Percentiles rank a stretch among this genome's conserved stretches.
Conservation (phyloP, 129 eudicot genomes). For the Heracleum sosnowskyi region DNA sequence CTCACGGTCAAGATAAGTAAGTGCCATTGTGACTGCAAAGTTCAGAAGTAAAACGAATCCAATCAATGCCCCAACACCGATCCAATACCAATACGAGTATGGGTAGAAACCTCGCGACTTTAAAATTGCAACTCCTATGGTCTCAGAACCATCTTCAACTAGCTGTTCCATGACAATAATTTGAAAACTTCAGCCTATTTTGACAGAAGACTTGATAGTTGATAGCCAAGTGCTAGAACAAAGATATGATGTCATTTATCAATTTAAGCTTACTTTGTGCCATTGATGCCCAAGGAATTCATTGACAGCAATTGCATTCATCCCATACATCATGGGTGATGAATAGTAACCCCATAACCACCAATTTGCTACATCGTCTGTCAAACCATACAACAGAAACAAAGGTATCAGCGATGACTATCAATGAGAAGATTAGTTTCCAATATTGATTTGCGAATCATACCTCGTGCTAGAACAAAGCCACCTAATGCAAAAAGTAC, state of each 20-base stretch:
- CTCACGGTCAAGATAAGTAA: constrained; percentile 50
- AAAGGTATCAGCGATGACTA: background rate
- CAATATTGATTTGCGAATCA: background rate
- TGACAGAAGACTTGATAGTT: background rate
- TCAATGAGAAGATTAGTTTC: background rate
- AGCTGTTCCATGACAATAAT: constrained; percentile 16
- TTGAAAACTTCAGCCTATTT: background rate
- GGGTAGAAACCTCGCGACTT: constrained; percentile 54
- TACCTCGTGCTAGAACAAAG: constrained; percentile 50
- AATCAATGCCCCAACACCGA: constrained; percentile 36
- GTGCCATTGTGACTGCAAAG: constrained; percentile 40
- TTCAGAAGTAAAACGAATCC: constrained; percentile 52
- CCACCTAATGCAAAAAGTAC: constrained; percentile 61
- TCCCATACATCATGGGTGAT: constrained; percentile 61
- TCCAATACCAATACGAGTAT: constrained; percentile 63
- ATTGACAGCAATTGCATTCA: constrained; percentile 43
- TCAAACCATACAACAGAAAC: background rate
- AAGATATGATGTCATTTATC: background rate
- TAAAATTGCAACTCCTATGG: constrained; percentile 35
- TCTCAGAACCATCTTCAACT: constrained; percentile 8
- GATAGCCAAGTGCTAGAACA: background rate
- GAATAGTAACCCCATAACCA: constrained; percentile 56
- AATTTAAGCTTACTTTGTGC: constrained; percentile 34
- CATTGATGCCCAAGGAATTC: constrained; percentile 56
- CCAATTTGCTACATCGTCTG: constrained; percentile 47